phyloP scores from a whole-genome alignment of 2,329 filamentous ascomycete species.

The Neonectria neomacrospora region DNA sequence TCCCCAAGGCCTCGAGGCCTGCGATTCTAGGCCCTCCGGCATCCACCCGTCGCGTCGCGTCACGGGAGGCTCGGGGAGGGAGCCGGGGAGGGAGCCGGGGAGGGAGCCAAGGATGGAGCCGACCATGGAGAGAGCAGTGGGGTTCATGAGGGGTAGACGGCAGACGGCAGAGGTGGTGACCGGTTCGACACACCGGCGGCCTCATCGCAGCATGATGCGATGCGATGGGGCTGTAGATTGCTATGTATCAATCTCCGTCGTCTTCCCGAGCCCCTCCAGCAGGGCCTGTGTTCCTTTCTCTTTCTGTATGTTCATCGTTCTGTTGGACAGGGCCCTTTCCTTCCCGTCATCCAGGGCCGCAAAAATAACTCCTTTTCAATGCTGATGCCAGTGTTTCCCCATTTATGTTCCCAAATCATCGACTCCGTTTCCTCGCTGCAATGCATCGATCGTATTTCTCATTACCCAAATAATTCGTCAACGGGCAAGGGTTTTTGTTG shows the following conservation, averaged over 20 bases:
- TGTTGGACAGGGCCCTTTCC: not conserved
- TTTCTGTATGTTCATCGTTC: not conserved
- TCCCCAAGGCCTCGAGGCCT: not conserved
- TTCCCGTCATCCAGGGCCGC: not conserved
- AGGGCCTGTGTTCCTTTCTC: not conserved
- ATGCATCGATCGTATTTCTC: constrained; percentile 14
- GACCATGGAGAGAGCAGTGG: not conserved
- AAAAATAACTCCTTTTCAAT: constrained; percentile 16
- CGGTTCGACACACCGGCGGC: not conserved
- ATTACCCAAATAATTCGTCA: constrained; percentile 9
- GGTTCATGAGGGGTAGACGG: not conserved
- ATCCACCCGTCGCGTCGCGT: not conserved
- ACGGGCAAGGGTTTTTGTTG: constrained; percentile 1
- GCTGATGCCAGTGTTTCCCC: constrained; percentile 16
- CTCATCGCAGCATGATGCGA: not conserved
- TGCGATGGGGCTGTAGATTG: not conserved
- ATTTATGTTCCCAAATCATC: constrained; percentile 13
- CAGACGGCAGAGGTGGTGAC: not conserved
- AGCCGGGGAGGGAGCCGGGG: no score
- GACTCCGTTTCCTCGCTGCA: constrained; percentile 17
- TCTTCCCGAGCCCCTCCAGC: not conserved
- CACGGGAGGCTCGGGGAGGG: not conserved
- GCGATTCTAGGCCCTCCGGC: constrained; percentile 2
- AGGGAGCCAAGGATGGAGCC: not conserved
- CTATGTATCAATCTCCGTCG: not conserved